Percentiles rank a stretch among this genome's conserved stretches.
phyloP scores from a whole-genome alignment of 768 basidiomycete species.

The Steccherinum ochraceum region DNA sequence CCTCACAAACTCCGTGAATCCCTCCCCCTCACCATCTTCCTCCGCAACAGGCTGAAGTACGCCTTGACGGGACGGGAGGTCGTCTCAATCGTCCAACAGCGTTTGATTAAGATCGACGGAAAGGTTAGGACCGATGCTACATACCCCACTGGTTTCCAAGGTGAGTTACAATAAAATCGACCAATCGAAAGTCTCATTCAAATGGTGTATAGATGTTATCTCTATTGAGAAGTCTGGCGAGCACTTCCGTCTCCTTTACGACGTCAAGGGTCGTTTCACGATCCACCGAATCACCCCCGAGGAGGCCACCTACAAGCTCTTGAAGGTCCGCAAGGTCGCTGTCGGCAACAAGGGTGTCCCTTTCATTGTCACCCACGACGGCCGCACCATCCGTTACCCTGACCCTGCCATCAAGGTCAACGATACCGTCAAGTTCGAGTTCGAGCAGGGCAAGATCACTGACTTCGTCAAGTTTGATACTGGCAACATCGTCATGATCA shows the following conservation, averaged over 20 bases:
- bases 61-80: slow-evolving; percentile 97
- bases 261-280: slow-evolving; percentile 99
- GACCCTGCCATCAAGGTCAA: slow-evolving; percentile 93
- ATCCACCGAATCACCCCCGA: slow-evolving; percentile 99
- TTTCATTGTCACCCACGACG: slow-evolving; percentile 97
- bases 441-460: slow-evolving; percentile 89
- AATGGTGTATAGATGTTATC: slow-evolving; percentile 98
- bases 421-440: slow-evolving; percentile 96
- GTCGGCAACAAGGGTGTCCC: slow-evolving; percentile 93
- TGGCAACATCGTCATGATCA: slow-evolving; percentile 95
- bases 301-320: slow-evolving; percentile 95
- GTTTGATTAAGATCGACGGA: slow-evolving; percentile 95
- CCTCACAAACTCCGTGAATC: slow-evolving; percentile 99
- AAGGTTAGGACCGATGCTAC: slow-evolving; percentile 98
- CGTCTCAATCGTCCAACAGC: slow-evolving; percentile 89
- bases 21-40: slow-evolving; percentile 94
- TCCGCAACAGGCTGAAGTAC: slow-evolving; percentile 99
- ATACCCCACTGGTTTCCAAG: slow-evolving; percentile 97
- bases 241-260: slow-evolving; percentile 98
- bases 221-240: slow-evolving; percentile 98
- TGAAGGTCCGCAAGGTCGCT: slow-evolving; percentile 89
- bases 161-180: no score
- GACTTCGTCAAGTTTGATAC: slow-evolving; percentile 96
- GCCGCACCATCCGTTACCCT: slow-evolving; percentile 99
- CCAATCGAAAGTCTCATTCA: background rate